These are phyloP conservation scores for Aspergillus coremiiformis DNA, from an alignment of 495 filamentous ascomycete genomes.

Conservation along the genomic window DNA sequence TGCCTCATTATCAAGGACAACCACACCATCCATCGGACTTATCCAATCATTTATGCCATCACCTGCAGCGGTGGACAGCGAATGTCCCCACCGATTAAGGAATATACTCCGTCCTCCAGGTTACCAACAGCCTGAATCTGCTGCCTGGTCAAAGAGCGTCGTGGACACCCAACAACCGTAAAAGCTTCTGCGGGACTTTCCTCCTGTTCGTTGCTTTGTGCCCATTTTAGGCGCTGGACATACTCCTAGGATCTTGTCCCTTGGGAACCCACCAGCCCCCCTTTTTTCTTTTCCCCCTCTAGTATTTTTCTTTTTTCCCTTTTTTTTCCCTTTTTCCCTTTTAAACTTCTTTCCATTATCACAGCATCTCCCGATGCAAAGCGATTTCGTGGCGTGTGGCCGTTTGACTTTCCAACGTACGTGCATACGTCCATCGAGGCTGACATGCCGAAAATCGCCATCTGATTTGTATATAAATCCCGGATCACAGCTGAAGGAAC, in stretches of 20 bases:
- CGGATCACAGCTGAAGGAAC: constrained; percentile 7
- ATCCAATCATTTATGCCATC: too few relatives aligned
- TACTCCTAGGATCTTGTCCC: constrained; percentile 4
- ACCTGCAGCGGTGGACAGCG: constrained; percentile 23
- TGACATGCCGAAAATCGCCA: constrained; percentile 1
- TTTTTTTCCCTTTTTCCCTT: too few relatives aligned
- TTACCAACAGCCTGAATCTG: constrained; percentile 7
- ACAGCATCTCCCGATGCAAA: neutral
- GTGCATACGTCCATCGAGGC: too few relatives aligned
- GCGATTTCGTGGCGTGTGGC: constrained; percentile 11
- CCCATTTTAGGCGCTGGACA: constrained; percentile 16
- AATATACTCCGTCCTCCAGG: too few relatives aligned
- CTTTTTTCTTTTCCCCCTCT: neutral
- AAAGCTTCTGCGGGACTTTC: neutral
- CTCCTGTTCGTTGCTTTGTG: constrained; percentile 21
- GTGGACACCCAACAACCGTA: constrained; percentile 28
- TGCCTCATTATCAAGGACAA: constrained; percentile 4
- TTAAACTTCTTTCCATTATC: too few relatives aligned
- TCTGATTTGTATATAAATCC: constrained; percentile 3
- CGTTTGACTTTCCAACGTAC: constrained; percentile 4
- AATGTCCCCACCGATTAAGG: constrained; percentile 26
- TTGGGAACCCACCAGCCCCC: constrained; percentile 13
- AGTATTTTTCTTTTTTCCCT: neutral
- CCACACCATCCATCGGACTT: neutral
- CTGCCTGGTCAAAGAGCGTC: constrained; percentile 21